Conservation (phyloP, 805 yeast genomes). For the Suhomyces faveliae region DNA sequence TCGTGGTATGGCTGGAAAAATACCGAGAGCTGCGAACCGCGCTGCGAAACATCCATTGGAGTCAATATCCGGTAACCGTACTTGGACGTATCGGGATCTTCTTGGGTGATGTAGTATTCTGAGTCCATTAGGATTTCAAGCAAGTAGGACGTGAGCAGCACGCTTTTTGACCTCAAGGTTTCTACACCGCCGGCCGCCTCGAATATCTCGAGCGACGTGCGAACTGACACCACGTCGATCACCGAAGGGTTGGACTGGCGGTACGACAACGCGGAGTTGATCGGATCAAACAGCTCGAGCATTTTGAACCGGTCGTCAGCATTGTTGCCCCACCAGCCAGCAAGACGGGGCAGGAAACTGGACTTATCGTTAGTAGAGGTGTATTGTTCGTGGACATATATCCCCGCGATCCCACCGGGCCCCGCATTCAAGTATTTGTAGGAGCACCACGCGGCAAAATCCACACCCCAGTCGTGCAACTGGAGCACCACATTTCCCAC, state of each 20-base stretch:
- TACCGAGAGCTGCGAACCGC: conserved; percentile 86
- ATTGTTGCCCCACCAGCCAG: conserved; percentile 98
- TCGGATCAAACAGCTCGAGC: conserved; percentile 77
- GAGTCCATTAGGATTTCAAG: conserved; percentile 47
- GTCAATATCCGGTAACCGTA: conserved; percentile 70
- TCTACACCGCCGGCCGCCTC: conserved; percentile 62
- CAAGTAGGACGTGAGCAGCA: conserved; percentile 57
- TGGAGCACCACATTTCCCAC: conserved; percentile 79
- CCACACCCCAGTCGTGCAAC: conserved; percentile 87
- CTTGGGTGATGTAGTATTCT: conserved; percentile 41
- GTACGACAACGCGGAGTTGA: conserved; percentile 81
- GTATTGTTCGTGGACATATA: conserved; percentile 65
- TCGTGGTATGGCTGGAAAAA: conserved; percentile 49
- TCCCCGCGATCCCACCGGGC: conserved; percentile 91
- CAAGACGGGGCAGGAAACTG: conserved; percentile 61
- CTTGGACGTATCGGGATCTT: conserved; percentile 13
- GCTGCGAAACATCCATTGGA: conserved; percentile 50
- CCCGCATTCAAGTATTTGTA: conserved; percentile 91
- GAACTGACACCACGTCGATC: conserved; percentile 73
- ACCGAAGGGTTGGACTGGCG: conserved; percentile 91
- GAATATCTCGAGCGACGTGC: conserved; percentile 63
- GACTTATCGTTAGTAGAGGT: conserved; percentile 30
- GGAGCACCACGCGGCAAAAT: conserved; percentile 93
- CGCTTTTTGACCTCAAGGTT: conserved; percentile 53
- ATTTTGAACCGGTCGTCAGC: conserved; percentile 68